A percentile compares a stretch with the other conserved stretches of the same genome.
These are phyloP conservation scores for Collybiopsis confluens DNA, from an alignment of 768 basidiomycete genomes.

Conservation along the genomic window DNA sequence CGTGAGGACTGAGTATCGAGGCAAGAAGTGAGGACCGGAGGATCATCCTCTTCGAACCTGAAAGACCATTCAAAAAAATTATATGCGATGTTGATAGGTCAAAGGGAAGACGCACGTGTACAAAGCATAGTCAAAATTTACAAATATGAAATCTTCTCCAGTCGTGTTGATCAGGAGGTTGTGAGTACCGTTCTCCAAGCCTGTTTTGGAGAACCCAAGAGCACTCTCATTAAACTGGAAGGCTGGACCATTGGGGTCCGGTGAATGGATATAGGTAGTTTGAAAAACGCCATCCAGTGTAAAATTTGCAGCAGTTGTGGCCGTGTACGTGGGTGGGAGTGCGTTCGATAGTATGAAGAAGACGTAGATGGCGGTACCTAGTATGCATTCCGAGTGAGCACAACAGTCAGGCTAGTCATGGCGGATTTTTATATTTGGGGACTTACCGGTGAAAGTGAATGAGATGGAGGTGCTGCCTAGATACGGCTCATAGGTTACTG, in stretches of 20 bases:
- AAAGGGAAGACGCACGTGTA: slow-evolving; percentile 1
- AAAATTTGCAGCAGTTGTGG: slow-evolving; percentile 25
- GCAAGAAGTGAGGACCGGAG: too few relatives aligned
- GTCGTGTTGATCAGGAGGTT: slow-evolving; percentile 25
- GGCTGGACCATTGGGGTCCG: slow-evolving; percentile 14
- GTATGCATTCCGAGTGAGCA: too few relatives aligned
- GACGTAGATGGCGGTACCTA: slow-evolving; percentile 23
- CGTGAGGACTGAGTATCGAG: too few relatives aligned
- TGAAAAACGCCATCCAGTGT: slow-evolving; percentile 25
- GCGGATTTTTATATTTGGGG: too few relatives aligned
- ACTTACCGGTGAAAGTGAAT: slow-evolving; percentile 11
- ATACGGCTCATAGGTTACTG: slow-evolving; percentile 10
- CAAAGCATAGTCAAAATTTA: slow-evolving; percentile 1
- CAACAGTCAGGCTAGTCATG: too few relatives aligned
- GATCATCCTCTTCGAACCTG: too few relatives aligned
- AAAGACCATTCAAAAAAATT: too few relatives aligned
- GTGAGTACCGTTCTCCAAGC: slow-evolving; percentile 26
- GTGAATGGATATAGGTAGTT: slow-evolving; percentile 22
- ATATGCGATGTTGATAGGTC: too few relatives aligned
- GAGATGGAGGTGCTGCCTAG: background rate
- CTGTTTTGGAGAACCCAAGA: slow-evolving; percentile 22
- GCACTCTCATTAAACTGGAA: slow-evolving; percentile 23
- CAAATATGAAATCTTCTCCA: background rate
- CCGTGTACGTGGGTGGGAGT: slow-evolving; percentile 17
- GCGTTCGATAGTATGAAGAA: slow-evolving; percentile 37